Percentiles rank a stretch among this genome's conserved stretches.
Evolutionary conservation across 2,329 filamentous ascomycete genomes (phyloP).

Genomic region (Mycosphaerella arachidis): DNA sequence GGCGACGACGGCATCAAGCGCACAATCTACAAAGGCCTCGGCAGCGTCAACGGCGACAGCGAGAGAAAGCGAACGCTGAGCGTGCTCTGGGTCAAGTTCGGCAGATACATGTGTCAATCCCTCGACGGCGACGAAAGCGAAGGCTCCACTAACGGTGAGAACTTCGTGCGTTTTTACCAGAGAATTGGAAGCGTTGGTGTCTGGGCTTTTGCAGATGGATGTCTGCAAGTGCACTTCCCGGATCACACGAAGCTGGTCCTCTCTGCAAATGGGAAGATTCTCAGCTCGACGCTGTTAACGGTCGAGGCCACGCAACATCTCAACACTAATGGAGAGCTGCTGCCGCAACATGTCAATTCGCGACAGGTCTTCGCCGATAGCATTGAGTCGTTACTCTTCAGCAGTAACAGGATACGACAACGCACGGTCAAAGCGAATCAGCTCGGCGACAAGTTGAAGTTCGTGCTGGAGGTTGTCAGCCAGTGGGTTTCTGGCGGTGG

Average conservation of each 20-base stretch:
- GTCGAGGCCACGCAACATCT: slow-evolving; percentile 65
- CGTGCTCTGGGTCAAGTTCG: slow-evolving; percentile 65
- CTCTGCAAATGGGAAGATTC: slow-evolving; percentile 67
- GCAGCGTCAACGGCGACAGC: slow-evolving; percentile 28
- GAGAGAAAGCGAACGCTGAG: slow-evolving; percentile 52
- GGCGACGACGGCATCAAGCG: slow-evolving; percentile 56
- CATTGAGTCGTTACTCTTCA: slow-evolving; percentile 67
- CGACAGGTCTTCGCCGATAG: slow-evolving; percentile 68
- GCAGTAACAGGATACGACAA: slow-evolving; percentile 43
- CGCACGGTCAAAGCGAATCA: slow-evolving; percentile 64
- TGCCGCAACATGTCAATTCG: slow-evolving; percentile 65
- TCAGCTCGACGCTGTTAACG: slow-evolving; percentile 72
- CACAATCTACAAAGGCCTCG: slow-evolving; percentile 53
- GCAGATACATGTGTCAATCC: slow-evolving; percentile 59
- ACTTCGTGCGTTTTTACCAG: slow-evolving; percentile 75
- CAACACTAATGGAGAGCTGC: slow-evolving; percentile 54
- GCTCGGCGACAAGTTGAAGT: slow-evolving; percentile 68
- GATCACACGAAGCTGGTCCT: slow-evolving; percentile 83
- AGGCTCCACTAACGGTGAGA: slow-evolving; percentile 32
- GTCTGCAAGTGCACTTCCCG: slow-evolving; percentile 79
- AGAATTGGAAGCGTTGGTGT: slow-evolving; percentile 74
- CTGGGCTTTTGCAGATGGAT: slow-evolving; percentile 76
- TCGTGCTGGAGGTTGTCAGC: slow-evolving; percentile 62
- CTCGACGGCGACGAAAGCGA: slow-evolving; percentile 38
- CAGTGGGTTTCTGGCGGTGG: slow-evolving; percentile 70